A percentile compares a stretch with the other conserved stretches of the same genome.
Conservation (phyloP, 2,329 filamentous ascomycete genomes). For the Ceratocystis harringtonii region DNA sequence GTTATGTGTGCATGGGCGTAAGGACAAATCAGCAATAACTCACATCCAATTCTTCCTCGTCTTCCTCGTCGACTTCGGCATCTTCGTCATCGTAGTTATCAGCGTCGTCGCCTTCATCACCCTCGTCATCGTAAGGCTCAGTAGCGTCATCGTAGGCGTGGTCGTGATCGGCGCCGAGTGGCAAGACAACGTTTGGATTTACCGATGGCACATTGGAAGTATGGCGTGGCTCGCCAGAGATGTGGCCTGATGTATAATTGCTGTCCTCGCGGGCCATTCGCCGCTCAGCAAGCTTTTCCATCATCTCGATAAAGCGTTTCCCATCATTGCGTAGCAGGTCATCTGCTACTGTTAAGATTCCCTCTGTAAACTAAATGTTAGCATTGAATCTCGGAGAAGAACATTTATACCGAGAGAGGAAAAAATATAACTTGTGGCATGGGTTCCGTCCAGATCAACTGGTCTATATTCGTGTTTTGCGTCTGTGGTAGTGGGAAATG, state of each 20-base stretch:
- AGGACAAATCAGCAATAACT: background rate
- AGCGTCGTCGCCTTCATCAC: constrained; percentile 46
- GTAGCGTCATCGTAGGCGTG: constrained; percentile 38
- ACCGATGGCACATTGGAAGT: constrained; percentile 34
- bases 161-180: constrained; percentile 47
- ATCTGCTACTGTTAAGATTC: constrained; percentile 95
- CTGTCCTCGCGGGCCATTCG: constrained; percentile 95
- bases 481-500: too few relatives aligned
- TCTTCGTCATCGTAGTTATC: constrained; percentile 38
- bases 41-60: constrained; percentile 17
- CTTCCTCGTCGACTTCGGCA: constrained; percentile 33
- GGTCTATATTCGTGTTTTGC: too few relatives aligned
- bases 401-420: background rate
- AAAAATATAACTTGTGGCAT: background rate
- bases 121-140: constrained; percentile 50
- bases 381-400: constrained; percentile 24
- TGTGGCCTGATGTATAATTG: background rate
- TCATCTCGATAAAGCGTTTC: constrained; percentile 99
- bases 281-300: constrained; percentile 96
- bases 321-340: constrained; percentile 97
- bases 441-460: background rate
- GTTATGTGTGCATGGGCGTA: background rate
- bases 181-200: constrained; percentile 36
- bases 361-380: constrained; percentile 31
- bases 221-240: constrained; percentile 14